Percentiles rank a stretch among this genome's conserved stretches.
phyloP scores from a whole-genome alignment of 441 rosid genomes.

The Manihot esculenta region DNA sequence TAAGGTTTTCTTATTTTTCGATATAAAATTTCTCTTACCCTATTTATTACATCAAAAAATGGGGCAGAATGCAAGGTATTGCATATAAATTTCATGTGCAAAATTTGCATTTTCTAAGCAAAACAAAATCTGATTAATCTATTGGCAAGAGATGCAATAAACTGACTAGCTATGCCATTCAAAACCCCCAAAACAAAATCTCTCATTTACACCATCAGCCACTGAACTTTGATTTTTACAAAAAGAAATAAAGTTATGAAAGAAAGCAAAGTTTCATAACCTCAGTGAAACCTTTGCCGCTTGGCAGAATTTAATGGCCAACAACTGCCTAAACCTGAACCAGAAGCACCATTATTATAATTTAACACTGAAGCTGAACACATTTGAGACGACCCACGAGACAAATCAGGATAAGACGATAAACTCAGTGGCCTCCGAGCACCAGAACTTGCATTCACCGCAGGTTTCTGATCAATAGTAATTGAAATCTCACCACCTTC shows the following conservation, averaged over 20 bases:
- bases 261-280: not conserved
- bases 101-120: no score
- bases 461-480: slow-evolving; percentile 15
- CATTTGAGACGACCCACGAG: slow-evolving; percentile 33
- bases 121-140: not conserved
- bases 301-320: slow-evolving; percentile 35
- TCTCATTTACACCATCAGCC: slow-evolving; percentile 38
- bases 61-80: no score
- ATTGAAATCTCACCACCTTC: slow-evolving; percentile 25
- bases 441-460: not conserved
- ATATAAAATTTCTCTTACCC: no score
- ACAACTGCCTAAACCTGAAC: slow-evolving; percentile 28
- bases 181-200: slow-evolving; percentile 16
- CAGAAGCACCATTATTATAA: slow-evolving; percentile 36
- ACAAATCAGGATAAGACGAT: slow-evolving; percentile 23
- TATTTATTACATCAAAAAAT: no score
- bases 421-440: slow-evolving; percentile 20
- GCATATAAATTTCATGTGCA: no score
- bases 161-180: slow-evolving; percentile 19
- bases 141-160: not conserved
- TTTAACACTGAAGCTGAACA: slow-evolving; percentile 52
- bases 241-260: not conserved
- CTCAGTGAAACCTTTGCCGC: slow-evolving; percentile 61
- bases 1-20: no score
- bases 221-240: slow-evolving; percentile 16